Evolutionary conservation across 169 alveolate genomes (phyloP), one percentile per base, ranked within the genome.

Genomic region (Cystoisospora suis): DNA sequence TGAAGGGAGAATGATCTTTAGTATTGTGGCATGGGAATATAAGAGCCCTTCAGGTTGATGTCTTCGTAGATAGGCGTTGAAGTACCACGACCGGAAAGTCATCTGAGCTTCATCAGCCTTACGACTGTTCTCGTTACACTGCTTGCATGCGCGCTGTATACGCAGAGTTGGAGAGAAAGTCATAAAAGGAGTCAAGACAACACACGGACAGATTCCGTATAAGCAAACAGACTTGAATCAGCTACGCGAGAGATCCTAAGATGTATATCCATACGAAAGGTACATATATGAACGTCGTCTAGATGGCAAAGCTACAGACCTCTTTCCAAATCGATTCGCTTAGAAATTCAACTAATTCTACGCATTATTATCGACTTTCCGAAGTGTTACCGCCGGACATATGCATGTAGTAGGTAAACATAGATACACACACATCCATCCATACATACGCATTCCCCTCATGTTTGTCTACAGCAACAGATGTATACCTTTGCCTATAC

Each of bases 21-120:
- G 47, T 0, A 88, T 56, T 15, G 88, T 42, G 77, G 92, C 92
- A 27, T 9, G 75, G 32, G 81, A 81, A 36, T 88, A 88, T 17
- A 1, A 40, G 3, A 75, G 58, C 32, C 92, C 92, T 32, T 58
- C 42, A 2, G 88, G 92, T 46, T 88, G 88, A 36, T 44, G 79
- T n/a, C 75, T 86, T 58, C 92, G 87, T 38, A 96, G 94, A 79
- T 93, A 96, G 46, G 88, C 90, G 77, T 96, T 96, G 85, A 96
- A 92, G 32, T 94, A 92, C 92, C 93, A 93, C 47, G 94, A 94
- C 80, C 93, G 94, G 93, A 94, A 93, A 65, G 94, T 95, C 77
- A 92, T 72, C 77, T 96, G 97, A 6, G 96, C 97, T 40, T 95
- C 97, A 47, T 94, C 95, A 27, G 98, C 95, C 81, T 86, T 92